Base-by-base conservation (phyloP, 164 flowering plant species). In the Malania oleifera region DNA sequence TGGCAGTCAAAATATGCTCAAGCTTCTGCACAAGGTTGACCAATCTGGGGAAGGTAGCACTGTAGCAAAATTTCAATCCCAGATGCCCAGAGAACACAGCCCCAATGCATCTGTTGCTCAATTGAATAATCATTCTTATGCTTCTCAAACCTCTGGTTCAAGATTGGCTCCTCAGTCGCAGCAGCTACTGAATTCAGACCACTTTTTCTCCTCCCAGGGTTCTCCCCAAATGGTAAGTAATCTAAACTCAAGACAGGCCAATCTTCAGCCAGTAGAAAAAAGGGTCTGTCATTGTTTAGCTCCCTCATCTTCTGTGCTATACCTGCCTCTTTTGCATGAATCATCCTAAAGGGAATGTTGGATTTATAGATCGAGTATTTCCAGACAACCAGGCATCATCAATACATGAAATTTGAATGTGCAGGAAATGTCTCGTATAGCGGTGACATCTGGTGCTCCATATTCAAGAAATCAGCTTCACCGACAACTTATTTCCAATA, bases 351-450 rank as follows among this genome's bases (percentile, higher is more conserved):
- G 40, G 43, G 57, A 28, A 28, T 45, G 22, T 28, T 44, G 19
- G 48, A 46, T 34, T 22, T 20, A 39, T 14, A 23, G 23, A 15
- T 22, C 10, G 14, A 20, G 40, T 27, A n/a, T 26, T 38, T 25
- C 46, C 4, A 51, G 54, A 15, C 46, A 24, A 35, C 6, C 39
- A 3, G 40, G 52, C 24, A 45, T 57, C 23, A 28, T 57, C 23
- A 28, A 7, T 44, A 40, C 13, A 22, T 20, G 48, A 26, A 52
- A 52, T 46, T 51, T 56, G 15, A 41, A 40, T 61, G 34, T 54
- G 70, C 74, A 62, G 56, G 73, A 47, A 40, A 69, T 52, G 35
- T 46, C 63, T 44, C 29, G 43, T 58, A 52, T 52, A 20, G 48
- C 61, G 9, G 29, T 54, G 41, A 4, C 62, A 34, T 44, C 69